These are phyloP conservation scores for Naganishia randhawae DNA, from an alignment of 768 basidiomycete species.

Conservation along the genomic window DNA sequence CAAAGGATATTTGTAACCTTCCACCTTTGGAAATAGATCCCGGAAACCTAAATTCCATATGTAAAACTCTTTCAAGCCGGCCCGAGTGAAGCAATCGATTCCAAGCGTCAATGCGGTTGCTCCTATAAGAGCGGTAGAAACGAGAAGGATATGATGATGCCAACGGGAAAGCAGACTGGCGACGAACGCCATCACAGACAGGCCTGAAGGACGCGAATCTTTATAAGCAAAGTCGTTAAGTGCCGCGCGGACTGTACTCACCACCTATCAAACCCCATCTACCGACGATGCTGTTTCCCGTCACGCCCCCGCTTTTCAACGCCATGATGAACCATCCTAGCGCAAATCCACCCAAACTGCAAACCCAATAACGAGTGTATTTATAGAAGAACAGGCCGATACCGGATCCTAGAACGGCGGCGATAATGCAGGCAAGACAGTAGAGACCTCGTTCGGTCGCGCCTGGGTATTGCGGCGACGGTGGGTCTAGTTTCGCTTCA, in stretches of 20 bases:
- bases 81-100: constrained; percentile 87
- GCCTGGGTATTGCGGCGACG: constrained; percentile 61
- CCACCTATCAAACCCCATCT: constrained; percentile 89
- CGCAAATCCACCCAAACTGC: constrained; percentile 74
- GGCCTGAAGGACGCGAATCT: constrained; percentile 53
- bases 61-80: constrained; percentile 95
- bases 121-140: constrained; percentile 79
- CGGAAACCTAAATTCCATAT: constrained; percentile 90
- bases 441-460: constrained; percentile 81
- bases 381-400: constrained; percentile 91
- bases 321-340: constrained; percentile 83
- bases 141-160: constrained; percentile 79
- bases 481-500: constrained; percentile 58
- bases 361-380: constrained; percentile 72
- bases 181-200: constrained; percentile 73
- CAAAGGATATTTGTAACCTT: constrained; percentile 68
- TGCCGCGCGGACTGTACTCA: constrained; percentile 43
- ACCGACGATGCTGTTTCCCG: constrained; percentile 64
- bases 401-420: constrained; percentile 77
- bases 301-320: constrained; percentile 75
- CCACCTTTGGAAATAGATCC: constrained; percentile 71
- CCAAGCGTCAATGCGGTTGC: constrained; percentile 86
- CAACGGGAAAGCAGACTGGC: constrained; percentile 78
- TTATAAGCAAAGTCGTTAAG: background rate
- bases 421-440: constrained; percentile 72